Evolutionary conservation across 345 rosid species (phyloP), one percentile per base, ranked within the genome.

Genomic region (Raphanus sativus): DNA sequence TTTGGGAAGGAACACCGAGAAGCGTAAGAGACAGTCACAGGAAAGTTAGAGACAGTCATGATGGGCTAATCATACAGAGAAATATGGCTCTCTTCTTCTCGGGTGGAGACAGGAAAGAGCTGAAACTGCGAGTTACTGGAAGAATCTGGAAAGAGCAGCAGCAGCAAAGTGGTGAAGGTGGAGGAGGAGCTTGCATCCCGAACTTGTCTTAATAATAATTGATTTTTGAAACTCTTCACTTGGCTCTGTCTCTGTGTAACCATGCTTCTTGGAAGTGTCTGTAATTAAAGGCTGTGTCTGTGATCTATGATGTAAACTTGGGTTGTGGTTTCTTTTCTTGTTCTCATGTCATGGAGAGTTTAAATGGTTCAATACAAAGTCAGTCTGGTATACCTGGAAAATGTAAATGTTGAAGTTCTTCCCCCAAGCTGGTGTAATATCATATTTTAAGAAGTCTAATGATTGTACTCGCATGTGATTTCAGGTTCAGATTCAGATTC

Each of bases 21-120:
- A 94, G 93, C 81, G 72, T 94, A 24, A 86, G 98, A 85, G 98
- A 94, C 67, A 87, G 97, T 77, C 98, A 94, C 83, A 80, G 94
- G 85, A 92, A 90, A 82, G 97, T 89, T 6, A 85, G 97, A 72
- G 97, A 94, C 85, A 94, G 97, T 81, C 93, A 90, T 38, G 97
- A 94, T 10, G 97, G 97, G 38, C 90, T 94, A 54, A 82, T 92
- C 48, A 90, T 92, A 75, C 97, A 88, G 74, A 86, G 97, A 6
- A 94, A 92, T 84, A 89, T 94, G 96, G 98, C 97, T 2, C 87
- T 94, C 12, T 94, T 91, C 88, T 91, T 94, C 87, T 94, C 98
- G 5, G 98, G 97, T 58, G 97, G 97, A 24, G 97, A 94, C 52
- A 84, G 97, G 85, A 92, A 92, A 86, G 97, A 91, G 83, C 77